A percentile compares a stretch with the other conserved stretches of the same genome.
Conservation (phyloP, 169 alveolate genomes). For the Theileria luwenshuni region DNA sequence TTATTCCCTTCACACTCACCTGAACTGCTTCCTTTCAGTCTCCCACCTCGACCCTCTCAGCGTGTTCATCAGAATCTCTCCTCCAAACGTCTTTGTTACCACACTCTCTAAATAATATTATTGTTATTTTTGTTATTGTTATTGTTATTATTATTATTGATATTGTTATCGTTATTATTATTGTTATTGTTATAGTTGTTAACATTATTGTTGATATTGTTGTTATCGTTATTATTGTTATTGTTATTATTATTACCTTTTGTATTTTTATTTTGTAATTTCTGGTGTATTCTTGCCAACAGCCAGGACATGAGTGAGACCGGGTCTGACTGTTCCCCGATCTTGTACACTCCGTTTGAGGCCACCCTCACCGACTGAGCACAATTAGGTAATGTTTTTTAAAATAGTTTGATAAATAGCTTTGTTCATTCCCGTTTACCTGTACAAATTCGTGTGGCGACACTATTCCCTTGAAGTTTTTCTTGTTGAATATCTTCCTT, state of each 20-base stretch:
- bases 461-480: slow-evolving; percentile 96
- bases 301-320: slow-evolving; percentile 92
- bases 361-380: slow-evolving; percentile 72
- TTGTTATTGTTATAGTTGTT: too few species aligned
- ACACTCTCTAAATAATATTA: slow-evolving; percentile 48
- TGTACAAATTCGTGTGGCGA: slow-evolving; percentile 96
- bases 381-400: slow-evolving; percentile 6
- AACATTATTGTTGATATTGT: too few species aligned
- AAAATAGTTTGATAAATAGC: too few species aligned
- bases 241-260: too few species aligned
- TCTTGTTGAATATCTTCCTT: slow-evolving; percentile 95
- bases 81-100: slow-evolving; percentile 84
- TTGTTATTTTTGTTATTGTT: too few species aligned
- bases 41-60: slow-evolving; percentile 69
- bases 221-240: too few species aligned
- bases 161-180: too few species aligned
- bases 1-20: neutral
- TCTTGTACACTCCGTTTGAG: slow-evolving; percentile 73
- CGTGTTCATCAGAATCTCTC: slow-evolving; percentile 81
- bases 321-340: slow-evolving; percentile 92
- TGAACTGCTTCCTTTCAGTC: slow-evolving; percentile 30
- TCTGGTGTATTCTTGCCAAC: slow-evolving; percentile 79
- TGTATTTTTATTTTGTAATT: slow-evolving; percentile 54
- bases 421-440: too few species aligned
- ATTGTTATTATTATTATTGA: too few species aligned